Conservation (phyloP, 164 flowering plant species). For the Stephania japonica region DNA sequence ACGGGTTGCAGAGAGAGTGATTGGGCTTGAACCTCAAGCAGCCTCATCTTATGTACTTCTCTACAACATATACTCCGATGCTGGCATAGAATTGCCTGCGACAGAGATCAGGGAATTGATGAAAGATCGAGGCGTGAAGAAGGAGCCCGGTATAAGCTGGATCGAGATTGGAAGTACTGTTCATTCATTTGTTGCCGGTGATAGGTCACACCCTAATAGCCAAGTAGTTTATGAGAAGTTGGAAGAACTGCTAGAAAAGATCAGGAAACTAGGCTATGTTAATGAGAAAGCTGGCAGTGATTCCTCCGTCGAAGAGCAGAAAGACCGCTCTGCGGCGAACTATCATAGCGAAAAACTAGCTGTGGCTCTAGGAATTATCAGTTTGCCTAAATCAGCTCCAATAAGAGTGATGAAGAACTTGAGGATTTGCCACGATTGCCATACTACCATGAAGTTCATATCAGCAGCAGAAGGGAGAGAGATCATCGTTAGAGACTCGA, state of each 20-base stretch:
- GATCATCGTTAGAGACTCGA: conserved; percentile 41
- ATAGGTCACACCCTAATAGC: conserved; percentile 31
- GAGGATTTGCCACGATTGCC: conserved; percentile 50
- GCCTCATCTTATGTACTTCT: conserved; percentile 56
- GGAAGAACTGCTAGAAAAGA: conserved; percentile 35
- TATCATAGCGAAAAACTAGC: conserved; percentile 56
- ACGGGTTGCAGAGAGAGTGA: conserved; percentile 42
- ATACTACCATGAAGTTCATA: conserved; percentile 39
- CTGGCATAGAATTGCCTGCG: conserved; percentile 30
- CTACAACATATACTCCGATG: conserved; percentile 43
- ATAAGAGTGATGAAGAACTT: conserved; percentile 56
- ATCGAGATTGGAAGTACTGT: conserved; percentile 38
- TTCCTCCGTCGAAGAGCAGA: conserved; percentile 14
- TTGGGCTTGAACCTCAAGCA: conserved; percentile 58
- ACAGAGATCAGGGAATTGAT: conserved; percentile 40
- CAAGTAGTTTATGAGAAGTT: conserved; percentile 28
- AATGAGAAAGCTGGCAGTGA: conserved; percentile 4
- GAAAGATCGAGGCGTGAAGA: conserved; percentile 41
- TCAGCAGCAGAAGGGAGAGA: conserved; percentile 37
- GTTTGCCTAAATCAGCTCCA: conserved; percentile 37
- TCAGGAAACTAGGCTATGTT: conserved; percentile 23
- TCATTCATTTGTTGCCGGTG: conserved; percentile 46
- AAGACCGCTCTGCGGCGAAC: conserved; percentile 17
- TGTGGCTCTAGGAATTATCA: conserved; percentile 38
- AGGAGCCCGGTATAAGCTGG: conserved; percentile 67